A percentile compares a stretch with the other conserved stretches of the same genome.
Evolutionary conservation across 2,329 filamentous ascomycete genomes (phyloP).

Genomic region (Raffaelea ambrosiae): DNA sequence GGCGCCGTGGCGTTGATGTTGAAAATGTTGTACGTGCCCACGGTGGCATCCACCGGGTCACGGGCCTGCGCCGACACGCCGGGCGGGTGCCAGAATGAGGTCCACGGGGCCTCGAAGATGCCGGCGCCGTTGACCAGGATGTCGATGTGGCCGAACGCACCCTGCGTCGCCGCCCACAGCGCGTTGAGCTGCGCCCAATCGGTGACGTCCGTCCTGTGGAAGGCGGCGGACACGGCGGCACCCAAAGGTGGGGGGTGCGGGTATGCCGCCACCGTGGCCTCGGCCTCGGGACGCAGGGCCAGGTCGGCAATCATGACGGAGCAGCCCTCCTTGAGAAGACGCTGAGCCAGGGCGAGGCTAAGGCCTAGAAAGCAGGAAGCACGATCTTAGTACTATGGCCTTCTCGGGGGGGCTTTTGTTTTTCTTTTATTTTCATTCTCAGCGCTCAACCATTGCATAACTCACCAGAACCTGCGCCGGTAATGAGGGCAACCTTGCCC

Average conservation of each 20-base stretch:
- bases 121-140: constrained; percentile 14
- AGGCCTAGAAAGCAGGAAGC: too few relatives aligned
- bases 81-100: constrained; percentile 19
- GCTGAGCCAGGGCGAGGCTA: constrained; percentile 24
- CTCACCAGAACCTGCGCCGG: constrained; percentile 21
- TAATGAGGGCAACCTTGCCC: constrained; percentile 22
- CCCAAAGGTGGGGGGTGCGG: constrained; percentile 22
- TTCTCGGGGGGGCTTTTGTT: too few relatives aligned
- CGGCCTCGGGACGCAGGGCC: constrained; percentile 24
- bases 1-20: constrained; percentile 19
- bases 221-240: constrained; percentile 19
- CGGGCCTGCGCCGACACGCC: constrained; percentile 14
- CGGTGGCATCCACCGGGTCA: constrained; percentile 13
- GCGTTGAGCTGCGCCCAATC: constrained; percentile 24
- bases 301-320: constrained; percentile 30
- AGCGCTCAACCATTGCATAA: too few relatives aligned
- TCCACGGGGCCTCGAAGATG: constrained; percentile 17
- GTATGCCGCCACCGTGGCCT: too few relatives aligned
- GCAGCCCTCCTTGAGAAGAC: constrained; percentile 25
- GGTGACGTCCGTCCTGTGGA: constrained; percentile 26
- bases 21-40: constrained; percentile 17
- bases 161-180: constrained; percentile 14
- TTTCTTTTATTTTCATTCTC: too few relatives aligned
- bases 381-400: too few relatives aligned
- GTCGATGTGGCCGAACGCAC: constrained; percentile 10